Evolutionary conservation across 352 stramenopile species (phyloP), one percentile per base, ranked within the genome.

Genomic region (Phytophthora agathidicida): DNA sequence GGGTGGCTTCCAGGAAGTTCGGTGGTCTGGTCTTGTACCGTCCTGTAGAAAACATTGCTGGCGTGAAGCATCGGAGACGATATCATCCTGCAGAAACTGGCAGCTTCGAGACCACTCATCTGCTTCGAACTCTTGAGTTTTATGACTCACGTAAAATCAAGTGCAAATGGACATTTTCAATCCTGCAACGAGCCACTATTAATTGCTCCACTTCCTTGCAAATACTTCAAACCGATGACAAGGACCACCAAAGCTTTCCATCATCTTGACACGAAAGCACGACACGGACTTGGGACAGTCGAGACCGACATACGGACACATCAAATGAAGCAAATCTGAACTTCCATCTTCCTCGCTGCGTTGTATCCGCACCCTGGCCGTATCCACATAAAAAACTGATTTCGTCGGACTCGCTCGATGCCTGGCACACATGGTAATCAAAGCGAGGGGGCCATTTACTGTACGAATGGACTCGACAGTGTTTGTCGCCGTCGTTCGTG

Each of bases 281-380:
- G 35, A 38, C n/a, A n/a, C 26, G 27, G 8, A 16, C 17, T 37
- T 49, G 52, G 26, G 42, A 37, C 43, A 64, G 60, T 64, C 60
- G 60, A 51, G 37, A n/a, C n/a, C 45, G 38, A 68, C 44, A 54
- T 58, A 58, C 27, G 59, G 52, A 64, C 43, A 44, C 52, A 59
- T 54, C 45, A 41, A 33, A 26, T 65, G 35, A 42, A 37, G 8
- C 44, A 63, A 35, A 68, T 64, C 60, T 45, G 33, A 69, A 58
- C 26, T 41, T 50, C 52, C 28, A 64, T 69, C 46, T 24, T 60
- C 7, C 27, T 68, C 31, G 60, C 52, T 27, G 2, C 0, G 26
- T 56, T 45, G 44, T 52, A 56, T 26, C 41, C 27, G 14, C 10
- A 7, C 14, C 10, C 35, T 24, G 23, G 5, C 9, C 27, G 3